Evolutionary conservation across 2,329 filamentous ascomycete species (phyloP), one percentile per base, ranked within the genome.

Genomic region (Aureobasidium pullulans): DNA sequence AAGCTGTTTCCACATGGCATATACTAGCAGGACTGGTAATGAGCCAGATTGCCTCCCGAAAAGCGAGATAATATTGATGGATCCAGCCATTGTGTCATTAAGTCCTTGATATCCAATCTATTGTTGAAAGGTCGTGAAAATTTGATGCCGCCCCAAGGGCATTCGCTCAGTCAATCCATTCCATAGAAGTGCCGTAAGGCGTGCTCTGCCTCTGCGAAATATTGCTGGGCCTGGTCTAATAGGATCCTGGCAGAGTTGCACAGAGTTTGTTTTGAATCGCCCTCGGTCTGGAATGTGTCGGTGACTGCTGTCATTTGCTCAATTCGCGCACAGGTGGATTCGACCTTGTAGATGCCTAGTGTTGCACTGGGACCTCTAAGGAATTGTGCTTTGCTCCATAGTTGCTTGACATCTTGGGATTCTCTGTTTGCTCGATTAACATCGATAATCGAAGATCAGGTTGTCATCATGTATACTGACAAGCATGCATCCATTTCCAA

Each of bases 231-330:
- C 15, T 57, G 54, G 15, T 57, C 54, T 19, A 57, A 48, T 7
- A 57, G 6, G 1, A 32, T 48, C 23, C 29, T 37, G 10, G 52
- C 13, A 29, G 52, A 44, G 13, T 57, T 57, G 52, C 52, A 57
- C 10, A 57, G 34, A 16, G 23, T 48, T 19, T 32, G 10, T 19
- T 13, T 37, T 2, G 42, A 57, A 1, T 40, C 43, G 7, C 10
- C 34, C 34, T 57, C 43, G 32, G 43, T 15, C 13, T 47, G 34
- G 3, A 57, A 57, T 23, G 54, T 48, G n/a, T 57, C 43, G 54
- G 42, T 16, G n/a, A 57, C 43, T 15, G 43, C 42, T 31, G 54
- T 57, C 23, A 57, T 15, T 57, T 57, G 54, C 54, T 57, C 54
- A 11, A 57, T 57, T 8, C 43, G 31, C 28, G 43, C 43, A 23